These are phyloP conservation scores for Thelonectria blattea DNA, from an alignment of 2,329 filamentous ascomycete species.

Conservation along the genomic window DNA sequence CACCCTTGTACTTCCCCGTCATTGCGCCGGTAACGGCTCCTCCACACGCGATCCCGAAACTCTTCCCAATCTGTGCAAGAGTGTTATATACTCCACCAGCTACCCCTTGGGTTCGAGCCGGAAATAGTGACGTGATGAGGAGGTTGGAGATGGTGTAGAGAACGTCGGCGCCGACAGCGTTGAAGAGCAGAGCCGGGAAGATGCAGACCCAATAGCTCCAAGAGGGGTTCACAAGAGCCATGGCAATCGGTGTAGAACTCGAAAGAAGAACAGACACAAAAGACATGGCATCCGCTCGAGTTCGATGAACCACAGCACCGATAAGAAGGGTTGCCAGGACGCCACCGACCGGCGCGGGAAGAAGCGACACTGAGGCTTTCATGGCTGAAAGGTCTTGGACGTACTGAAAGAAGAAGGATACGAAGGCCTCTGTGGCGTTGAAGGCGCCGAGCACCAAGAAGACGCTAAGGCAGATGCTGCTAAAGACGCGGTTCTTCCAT, in stretches of 20 bases:
- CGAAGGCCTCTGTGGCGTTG: conserved; percentile 42
- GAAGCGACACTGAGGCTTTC: not conserved
- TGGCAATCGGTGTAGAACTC: conserved; percentile 53
- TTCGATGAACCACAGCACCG: conserved; percentile 3
- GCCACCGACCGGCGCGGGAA: conserved; percentile 11
- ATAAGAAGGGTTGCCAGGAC: conserved; percentile 3
- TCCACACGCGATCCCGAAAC: conserved; percentile 49
- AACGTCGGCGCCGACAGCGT: conserved; percentile 47
- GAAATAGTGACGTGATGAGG: conserved; percentile 57
- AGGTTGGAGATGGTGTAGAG: conserved; percentile 60
- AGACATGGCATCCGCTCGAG: conserved; percentile 22
- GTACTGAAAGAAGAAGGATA: conserved; percentile 25
- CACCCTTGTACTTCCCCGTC: conserved; percentile 27
- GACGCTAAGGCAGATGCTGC: conserved; percentile 55
- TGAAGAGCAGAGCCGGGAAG: conserved; percentile 47
- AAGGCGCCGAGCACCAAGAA: conserved; percentile 48
- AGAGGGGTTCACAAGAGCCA: conserved; percentile 45
- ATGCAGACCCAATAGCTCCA: conserved; percentile 51
- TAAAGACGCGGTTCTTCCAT: conserved; percentile 61
- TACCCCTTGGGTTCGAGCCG: conserved; percentile 58
- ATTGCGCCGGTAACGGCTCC: conserved; percentile 47
- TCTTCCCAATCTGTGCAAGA: conserved; percentile 56
- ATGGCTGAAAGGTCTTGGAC: conserved; percentile 8
- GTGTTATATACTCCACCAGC: conserved; percentile 65
- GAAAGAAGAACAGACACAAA: conserved; percentile 46